Evolutionary conservation across 345 rosid species (phyloP).

Genomic region (Aegle marmelos): DNA sequence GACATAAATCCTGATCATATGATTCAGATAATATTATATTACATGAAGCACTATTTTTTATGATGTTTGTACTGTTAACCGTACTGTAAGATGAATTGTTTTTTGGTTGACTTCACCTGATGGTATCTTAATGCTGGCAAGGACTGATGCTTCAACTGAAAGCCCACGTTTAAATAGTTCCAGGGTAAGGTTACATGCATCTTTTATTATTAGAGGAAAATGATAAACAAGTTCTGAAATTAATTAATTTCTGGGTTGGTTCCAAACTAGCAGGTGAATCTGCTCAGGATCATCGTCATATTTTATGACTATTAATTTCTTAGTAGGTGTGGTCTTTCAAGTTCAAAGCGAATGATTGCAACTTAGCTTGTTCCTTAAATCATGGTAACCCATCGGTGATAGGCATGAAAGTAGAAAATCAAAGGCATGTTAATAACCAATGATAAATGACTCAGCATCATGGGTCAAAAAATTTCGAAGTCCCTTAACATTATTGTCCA

Average conservation of each 20-base stretch:
- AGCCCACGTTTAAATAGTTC: background rate
- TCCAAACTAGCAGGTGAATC: slow-evolving; percentile 8
- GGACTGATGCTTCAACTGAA: background rate
- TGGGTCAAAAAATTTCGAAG: background rate
- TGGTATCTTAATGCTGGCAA: slow-evolving; percentile 1
- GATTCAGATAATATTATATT: background rate
- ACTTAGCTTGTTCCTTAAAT: background rate
- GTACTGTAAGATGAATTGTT: slow-evolving; percentile 8
- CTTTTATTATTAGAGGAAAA: background rate
- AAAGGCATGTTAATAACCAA: background rate
- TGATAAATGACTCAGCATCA: background rate
- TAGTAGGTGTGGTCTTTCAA: background rate
- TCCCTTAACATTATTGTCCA: background rate
- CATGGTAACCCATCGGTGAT: slow-evolving; percentile 1
- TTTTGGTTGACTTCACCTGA: slow-evolving; percentile 9
- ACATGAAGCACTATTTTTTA: background rate
- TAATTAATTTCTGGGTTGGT: background rate
- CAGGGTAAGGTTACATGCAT: background rate
- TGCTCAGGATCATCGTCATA: slow-evolving; percentile 11
- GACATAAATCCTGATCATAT: slow-evolving; percentile 6
- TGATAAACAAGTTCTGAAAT: background rate
- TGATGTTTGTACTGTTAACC: background rate
- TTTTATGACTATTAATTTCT: background rate
- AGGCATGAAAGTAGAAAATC: slow-evolving; percentile 1
- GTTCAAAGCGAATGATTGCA: slow-evolving; percentile 6